phyloP scores from a whole-genome alignment of 139 green algal genomes.

The Chlamydomonas sp. region DNA sequence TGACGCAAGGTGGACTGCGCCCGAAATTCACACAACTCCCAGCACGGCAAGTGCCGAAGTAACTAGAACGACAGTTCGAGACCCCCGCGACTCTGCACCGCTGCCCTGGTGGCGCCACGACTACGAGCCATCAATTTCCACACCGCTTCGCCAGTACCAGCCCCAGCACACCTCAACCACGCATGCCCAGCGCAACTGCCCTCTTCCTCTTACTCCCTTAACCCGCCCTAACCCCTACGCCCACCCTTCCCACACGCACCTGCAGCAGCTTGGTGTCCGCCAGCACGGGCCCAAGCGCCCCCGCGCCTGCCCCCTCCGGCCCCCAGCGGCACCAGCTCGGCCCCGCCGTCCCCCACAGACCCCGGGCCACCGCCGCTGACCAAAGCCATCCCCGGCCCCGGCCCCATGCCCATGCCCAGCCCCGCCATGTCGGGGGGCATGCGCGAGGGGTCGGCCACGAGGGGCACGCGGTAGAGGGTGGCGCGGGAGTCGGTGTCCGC shows the following conservation, averaged over 20 bases:
- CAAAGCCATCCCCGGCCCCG: not conserved
- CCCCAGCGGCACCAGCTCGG: no score
- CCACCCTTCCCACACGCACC: not conserved
- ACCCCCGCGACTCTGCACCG: no score
- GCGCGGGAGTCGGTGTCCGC: constrained; percentile 25
- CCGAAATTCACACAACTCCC: no score
- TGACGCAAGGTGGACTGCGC: no score
- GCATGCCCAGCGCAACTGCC: no score
- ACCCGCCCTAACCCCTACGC: not conserved
- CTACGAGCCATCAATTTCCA: no score
- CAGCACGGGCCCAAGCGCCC: constrained; percentile 4
- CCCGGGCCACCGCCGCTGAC: not conserved
- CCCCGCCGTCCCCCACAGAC: no score
- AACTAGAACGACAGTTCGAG: not conserved
- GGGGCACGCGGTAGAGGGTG: constrained; percentile 18
- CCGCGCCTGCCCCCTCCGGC: not conserved
- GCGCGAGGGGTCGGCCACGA: constrained; percentile 7
- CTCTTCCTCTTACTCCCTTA: not conserved
- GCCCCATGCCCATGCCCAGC: not conserved
- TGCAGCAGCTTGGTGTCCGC: constrained; percentile 7
- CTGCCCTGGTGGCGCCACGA: no score
- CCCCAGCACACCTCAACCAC: no score
- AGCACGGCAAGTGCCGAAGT: not conserved
- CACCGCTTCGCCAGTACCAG: no score
- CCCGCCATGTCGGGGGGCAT: not conserved